These are phyloP conservation scores for Diaporthe eres DNA, from an alignment of 2,329 filamentous ascomycete species.

Conservation along the genomic window DNA sequence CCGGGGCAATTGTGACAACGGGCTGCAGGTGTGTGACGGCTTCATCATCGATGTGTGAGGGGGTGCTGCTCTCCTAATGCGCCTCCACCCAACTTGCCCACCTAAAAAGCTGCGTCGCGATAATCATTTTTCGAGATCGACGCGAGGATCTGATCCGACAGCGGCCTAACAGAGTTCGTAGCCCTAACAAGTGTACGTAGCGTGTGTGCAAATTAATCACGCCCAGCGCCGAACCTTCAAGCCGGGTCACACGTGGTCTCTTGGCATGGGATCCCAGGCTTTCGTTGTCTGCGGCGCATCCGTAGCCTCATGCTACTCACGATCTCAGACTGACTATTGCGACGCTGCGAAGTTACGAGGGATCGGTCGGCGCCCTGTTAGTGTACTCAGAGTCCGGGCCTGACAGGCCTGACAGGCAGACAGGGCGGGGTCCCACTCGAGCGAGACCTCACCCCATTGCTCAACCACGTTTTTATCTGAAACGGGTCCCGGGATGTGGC, in stretches of 20 bases:
- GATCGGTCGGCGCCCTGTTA: background rate
- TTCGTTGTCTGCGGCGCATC: background rate
- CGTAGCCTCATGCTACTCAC: background rate
- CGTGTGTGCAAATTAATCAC: background rate
- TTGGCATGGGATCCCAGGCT: background rate
- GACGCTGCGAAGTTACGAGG: background rate
- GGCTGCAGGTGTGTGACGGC: background rate
- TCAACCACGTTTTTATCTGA: constrained; percentile 27
- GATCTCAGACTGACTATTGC: background rate
- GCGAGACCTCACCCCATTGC: background rate
- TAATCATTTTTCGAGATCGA: background rate
- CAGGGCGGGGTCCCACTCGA: background rate
- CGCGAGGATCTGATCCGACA: background rate
- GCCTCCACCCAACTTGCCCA: background rate
- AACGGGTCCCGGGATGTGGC: constrained; percentile 13
- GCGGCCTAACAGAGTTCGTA: background rate
- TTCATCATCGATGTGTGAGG: background rate
- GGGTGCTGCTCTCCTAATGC: background rate
- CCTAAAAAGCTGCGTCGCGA: background rate
- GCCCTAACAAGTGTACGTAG: too few relatives aligned
- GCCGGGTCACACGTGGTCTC: background rate
- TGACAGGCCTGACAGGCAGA: background rate
- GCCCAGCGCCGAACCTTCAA: background rate
- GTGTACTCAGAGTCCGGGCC: background rate
- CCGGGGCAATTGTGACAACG: background rate